Base-by-base conservation (phyloP, 805 yeast species). In the Saccharomycopsis javanensis region DNA sequence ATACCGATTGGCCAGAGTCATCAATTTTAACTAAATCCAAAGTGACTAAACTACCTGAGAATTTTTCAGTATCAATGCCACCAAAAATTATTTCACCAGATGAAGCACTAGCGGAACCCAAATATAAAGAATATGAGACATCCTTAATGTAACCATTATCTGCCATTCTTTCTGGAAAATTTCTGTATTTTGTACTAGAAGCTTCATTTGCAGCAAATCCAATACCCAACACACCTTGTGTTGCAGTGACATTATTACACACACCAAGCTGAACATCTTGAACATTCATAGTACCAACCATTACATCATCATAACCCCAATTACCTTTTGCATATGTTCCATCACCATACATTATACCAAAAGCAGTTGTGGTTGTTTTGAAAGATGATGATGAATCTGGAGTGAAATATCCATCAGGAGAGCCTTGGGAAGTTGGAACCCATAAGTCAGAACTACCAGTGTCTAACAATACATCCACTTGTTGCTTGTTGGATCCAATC, bases 371-470 rank as follows among this genome's bases (percentile, higher is more conserved):
- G 1, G 30, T 46, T 15, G 28, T 13, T 11, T 55, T 8, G 37
- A 42, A 57, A 16, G 56, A 8, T 4, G 50, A 13, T 2, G 54
- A 54, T 30, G 34, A 18, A 2, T 4, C 25, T 13, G 60, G 27
- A 34, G 38, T 37, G 16, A 50, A 57, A 18, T 27, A 23, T 8
- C 60, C 60, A 13, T 38, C 48, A 7, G 35, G 18, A 15, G 51
- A 38, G 3, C 13, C 13, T n/a, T 34, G 31, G 15, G 15, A 3
- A 15, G 50, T 37, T 18, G 61, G 57, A 18, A 67, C 67, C 71
- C 71, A 69, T 28, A 68, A 62, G 50, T 68, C 71, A 3, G 69
- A 62, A 4, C 71, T 68, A 1, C 72, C 72, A 1, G 71, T 67
- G 55, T 69, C 72, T n/a, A 69, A 42, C 46, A 66, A 55, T 4